Conservation (phyloP, 192 early-diverging fungal genomes). For the Chytriomyces confervae region DNA sequence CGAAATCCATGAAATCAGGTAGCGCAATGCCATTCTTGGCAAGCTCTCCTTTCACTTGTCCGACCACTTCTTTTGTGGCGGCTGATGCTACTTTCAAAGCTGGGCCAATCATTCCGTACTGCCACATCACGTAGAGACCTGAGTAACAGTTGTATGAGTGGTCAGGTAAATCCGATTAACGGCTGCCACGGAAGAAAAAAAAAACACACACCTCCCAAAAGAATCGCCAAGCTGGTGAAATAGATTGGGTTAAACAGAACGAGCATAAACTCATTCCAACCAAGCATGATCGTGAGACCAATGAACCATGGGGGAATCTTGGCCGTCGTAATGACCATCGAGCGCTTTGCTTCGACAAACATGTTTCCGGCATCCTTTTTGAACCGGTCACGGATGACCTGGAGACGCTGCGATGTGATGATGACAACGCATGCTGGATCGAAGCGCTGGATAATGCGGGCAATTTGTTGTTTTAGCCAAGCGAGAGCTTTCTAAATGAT, state of each 20-base stretch:
- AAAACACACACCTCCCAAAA: constrained; percentile 30
- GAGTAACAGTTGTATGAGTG: neutral
- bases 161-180: constrained; percentile 12
- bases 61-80: constrained; percentile 39
- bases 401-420: constrained; percentile 46
- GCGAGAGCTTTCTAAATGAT: neutral
- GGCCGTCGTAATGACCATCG: constrained; percentile 84
- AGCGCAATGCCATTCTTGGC: constrained; percentile 43
- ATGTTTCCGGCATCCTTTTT: constrained; percentile 87
- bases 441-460: constrained; percentile 37
- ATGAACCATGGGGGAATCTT: constrained; percentile 89
- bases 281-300: constrained; percentile 76
- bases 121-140: constrained; percentile 50
- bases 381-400: constrained; percentile 75
- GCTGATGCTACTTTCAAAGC: constrained; percentile 44
- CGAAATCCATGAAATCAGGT: constrained; percentile 19
- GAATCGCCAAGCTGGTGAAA: constrained; percentile 47
- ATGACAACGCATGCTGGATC: constrained; percentile 44
- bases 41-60: constrained; percentile 37
- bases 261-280: constrained; percentile 95
- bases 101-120: constrained; percentile 51
- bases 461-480: neutral
- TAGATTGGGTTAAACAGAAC: constrained; percentile 88
- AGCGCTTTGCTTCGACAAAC: constrained; percentile 95
- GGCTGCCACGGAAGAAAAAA: neutral